phyloP scores from a whole-genome alignment of 441 rosid species.

The Corymbia calophylla region DNA sequence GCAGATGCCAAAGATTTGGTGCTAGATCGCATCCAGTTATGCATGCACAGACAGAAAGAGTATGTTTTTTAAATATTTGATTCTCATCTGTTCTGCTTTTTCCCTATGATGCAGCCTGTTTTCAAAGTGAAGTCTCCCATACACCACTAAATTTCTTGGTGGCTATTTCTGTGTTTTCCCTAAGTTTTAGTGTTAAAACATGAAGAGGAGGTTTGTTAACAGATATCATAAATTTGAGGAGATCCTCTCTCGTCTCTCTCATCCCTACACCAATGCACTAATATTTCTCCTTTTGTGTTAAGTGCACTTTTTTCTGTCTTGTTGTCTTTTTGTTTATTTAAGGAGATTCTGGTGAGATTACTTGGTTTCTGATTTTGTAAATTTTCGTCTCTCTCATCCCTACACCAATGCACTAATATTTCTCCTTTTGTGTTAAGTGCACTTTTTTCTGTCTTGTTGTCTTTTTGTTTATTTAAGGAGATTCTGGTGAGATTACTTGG shows the following conservation, averaged over 20 bases:
- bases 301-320: not conserved
- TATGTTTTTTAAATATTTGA: slow-evolving; percentile 19
- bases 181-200: not conserved
- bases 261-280: not conserved
- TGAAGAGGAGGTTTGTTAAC: not conserved
- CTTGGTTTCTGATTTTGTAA: not conserved
- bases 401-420: not conserved
- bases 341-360: not conserved
- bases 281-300: not conserved
- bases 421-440: not conserved
- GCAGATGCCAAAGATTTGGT: slow-evolving; percentile 53
- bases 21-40: slow-evolving; percentile 46
- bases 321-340: not conserved
- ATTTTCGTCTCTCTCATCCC: not conserved
- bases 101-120: not conserved
- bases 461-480: not conserved
- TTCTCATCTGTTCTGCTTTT: not conserved
- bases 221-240: not conserved
- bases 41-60: slow-evolving; percentile 59
- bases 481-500: not conserved
- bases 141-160: not conserved
- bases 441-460: not conserved
- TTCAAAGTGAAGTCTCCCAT: not conserved
- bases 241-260: not conserved
- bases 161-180: not conserved